phyloP scores from a whole-genome alignment of 192 early-diverging fungal species.

The Entophlyctis luteolus region DNA sequence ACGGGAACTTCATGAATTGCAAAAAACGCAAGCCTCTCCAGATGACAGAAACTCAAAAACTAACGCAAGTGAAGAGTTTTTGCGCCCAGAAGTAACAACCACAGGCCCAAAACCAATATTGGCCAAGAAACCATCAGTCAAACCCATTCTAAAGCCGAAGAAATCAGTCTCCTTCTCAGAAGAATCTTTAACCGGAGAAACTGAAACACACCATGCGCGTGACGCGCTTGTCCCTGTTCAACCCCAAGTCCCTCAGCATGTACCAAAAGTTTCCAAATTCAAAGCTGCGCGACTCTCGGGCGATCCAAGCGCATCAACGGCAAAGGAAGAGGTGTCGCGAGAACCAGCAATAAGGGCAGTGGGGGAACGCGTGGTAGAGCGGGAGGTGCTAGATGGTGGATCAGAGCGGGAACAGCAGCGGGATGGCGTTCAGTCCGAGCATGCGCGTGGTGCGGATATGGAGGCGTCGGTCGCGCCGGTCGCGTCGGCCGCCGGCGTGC shows the following conservation, averaged over 20 bases:
- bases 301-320: not conserved
- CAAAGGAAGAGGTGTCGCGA: not conserved
- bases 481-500: no score
- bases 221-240: not conserved
- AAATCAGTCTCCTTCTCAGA: constrained; percentile 19
- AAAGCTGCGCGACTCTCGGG: not conserved
- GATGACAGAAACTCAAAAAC: not conserved
- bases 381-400: no score
- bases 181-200: not conserved
- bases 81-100: not conserved
- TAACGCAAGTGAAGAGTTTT: not conserved
- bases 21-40: not conserved
- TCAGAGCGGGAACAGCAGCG: no score
- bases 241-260: not conserved
- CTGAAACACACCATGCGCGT: not conserved
- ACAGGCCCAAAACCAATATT: not conserved
- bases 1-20: not conserved
- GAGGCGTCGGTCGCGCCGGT: no score
- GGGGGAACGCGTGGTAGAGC: not conserved
- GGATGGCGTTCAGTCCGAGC: no score
- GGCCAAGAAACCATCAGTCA: not conserved
- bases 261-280: not conserved
- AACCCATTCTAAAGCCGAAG: constrained; percentile 9
- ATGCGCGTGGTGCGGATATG: no score
- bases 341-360: not conserved